Percentiles rank a stretch among this genome's conserved stretches.
Conservation (phyloP, 2,329 filamentous ascomycete genomes). For the Pseudocercospora pini-densiflorae region DNA sequence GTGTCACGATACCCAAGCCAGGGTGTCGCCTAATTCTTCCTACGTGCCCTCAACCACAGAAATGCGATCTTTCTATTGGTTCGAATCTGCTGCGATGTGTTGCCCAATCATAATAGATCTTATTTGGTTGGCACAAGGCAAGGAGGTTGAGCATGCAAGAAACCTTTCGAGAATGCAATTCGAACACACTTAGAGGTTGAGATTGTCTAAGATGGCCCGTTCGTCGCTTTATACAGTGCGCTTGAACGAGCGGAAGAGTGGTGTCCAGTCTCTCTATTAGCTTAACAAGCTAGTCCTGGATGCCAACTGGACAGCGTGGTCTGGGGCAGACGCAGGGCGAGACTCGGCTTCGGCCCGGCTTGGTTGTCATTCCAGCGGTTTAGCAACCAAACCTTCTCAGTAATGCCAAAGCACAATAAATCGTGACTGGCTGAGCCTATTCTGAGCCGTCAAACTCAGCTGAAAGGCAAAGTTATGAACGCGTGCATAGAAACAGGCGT, state of each 20-base stretch:
- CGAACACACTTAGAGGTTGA: not conserved
- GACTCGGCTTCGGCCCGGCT: not conserved
- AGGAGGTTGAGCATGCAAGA: not conserved
- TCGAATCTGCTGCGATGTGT: not conserved
- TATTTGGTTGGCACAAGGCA: not conserved
- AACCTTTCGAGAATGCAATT: not conserved
- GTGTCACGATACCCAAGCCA: not conserved
- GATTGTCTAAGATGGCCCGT: not conserved
- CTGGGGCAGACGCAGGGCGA: too few relatives aligned
- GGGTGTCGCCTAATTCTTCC: not conserved
- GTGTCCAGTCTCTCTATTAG: not conserved
- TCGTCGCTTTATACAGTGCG: not conserved
- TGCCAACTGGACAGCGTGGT: not conserved
- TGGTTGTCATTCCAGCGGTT: not conserved
- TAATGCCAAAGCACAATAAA: too few relatives aligned
- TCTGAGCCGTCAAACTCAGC: too few relatives aligned
- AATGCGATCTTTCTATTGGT: not conserved
- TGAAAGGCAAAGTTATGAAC: too few relatives aligned
- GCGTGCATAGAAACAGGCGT: too few relatives aligned
- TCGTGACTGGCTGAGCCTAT: too few relatives aligned
- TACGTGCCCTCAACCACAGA: not conserved
- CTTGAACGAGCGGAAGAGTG: not conserved
- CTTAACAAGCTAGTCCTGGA: not conserved
- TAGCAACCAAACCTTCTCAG: too few relatives aligned
- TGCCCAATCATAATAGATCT: not conserved